A percentile compares a stretch with the other conserved stretches of the same genome.
These are phyloP conservation scores for Cymbopogon flexuosus DNA, from an alignment of 202 grass and related monocot genomes.

Conservation along the genomic window DNA sequence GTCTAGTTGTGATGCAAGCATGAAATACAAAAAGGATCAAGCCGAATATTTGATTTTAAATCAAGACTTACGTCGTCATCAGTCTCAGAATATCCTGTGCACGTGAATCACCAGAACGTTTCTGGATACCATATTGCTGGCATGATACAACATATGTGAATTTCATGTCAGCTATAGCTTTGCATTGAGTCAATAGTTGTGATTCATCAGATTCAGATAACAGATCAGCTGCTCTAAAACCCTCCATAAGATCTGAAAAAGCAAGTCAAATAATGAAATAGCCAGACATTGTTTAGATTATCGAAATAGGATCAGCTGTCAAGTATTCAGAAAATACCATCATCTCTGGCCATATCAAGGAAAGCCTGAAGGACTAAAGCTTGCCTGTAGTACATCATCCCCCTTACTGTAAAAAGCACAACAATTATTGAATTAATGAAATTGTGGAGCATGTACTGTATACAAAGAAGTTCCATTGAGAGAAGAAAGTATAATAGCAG, in stretches of 20 bases:
- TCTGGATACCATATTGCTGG: conserved; percentile 90
- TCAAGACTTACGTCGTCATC: conserved; percentile 71
- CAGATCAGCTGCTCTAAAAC: conserved; percentile 65
- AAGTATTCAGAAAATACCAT: conserved; percentile 45
- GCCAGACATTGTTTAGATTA: neutral
- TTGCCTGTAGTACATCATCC: conserved; percentile 98
- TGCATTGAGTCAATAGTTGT: conserved; percentile 60
- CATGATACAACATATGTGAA: conserved; percentile 97
- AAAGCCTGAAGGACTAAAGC: conserved; percentile 97
- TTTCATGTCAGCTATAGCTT: conserved; percentile 97
- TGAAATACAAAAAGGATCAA: neutral
- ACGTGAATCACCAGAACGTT: conserved; percentile 57
- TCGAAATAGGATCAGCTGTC: conserved; percentile 15
- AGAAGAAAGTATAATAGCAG: neutral
- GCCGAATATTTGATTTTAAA: conserved; percentile 23
- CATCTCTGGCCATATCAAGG: conserved; percentile 82
- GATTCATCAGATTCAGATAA: conserved; percentile 72
- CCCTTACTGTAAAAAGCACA: conserved; percentile 60
- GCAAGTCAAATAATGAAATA: conserved; percentile 28
- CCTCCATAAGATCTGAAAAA: conserved; percentile 81
- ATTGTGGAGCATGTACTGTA: neutral
- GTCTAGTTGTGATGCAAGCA: neutral
- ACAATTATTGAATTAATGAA: conserved; percentile 21
- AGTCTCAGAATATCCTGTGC: conserved; percentile 94
- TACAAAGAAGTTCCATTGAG: conserved; percentile 7